A percentile compares a stretch with the other conserved stretches of the same genome.
phyloP scores from a whole-genome alignment of 495 filamentous ascomycete species.

The Oidiodendron maius region DNA sequence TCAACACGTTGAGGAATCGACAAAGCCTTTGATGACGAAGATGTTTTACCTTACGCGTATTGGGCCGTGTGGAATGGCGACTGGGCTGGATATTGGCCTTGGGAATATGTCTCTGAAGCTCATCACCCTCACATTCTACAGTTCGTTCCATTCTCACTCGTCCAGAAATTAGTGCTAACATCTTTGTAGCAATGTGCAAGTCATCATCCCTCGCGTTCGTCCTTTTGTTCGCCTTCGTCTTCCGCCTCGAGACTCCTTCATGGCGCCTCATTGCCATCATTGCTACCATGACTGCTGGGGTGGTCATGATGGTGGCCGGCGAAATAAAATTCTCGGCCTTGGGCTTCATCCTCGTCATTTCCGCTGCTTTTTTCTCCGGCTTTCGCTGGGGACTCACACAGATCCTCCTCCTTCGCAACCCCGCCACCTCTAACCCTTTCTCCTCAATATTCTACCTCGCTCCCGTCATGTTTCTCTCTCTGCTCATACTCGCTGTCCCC shows the following conservation, averaged over 20 bases:
- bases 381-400: constrained; percentile 98
- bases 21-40: constrained; percentile 78
- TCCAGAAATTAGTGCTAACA: constrained; percentile 7
- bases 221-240: constrained; percentile 90
- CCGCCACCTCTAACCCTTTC: constrained; percentile 94
- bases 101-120: constrained; percentile 95
- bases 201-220: constrained; percentile 94
- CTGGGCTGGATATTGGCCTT: constrained; percentile 91
- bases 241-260: constrained; percentile 84
- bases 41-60: constrained; percentile 90
- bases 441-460: constrained; percentile 95
- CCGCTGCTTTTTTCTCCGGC: constrained; percentile 88
- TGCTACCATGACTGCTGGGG: constrained; percentile 85
- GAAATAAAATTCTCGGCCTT: constrained; percentile 86
- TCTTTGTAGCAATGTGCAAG: constrained; percentile 87
- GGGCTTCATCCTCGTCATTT: constrained; percentile 88
- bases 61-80: constrained; percentile 87
- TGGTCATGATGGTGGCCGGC: constrained; percentile 98
- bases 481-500: constrained; percentile 74
- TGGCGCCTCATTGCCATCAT: constrained; percentile 83
- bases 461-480: constrained; percentile 87
- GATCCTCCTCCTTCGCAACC: constrained; percentile 89
- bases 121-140: constrained; percentile 95
- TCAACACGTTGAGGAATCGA: constrained; percentile 49
- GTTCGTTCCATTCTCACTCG: constrained; percentile 38